These are phyloP conservation scores for Naganishia friedmannii DNA, from an alignment of 768 basidiomycete species.

Conservation along the genomic window DNA sequence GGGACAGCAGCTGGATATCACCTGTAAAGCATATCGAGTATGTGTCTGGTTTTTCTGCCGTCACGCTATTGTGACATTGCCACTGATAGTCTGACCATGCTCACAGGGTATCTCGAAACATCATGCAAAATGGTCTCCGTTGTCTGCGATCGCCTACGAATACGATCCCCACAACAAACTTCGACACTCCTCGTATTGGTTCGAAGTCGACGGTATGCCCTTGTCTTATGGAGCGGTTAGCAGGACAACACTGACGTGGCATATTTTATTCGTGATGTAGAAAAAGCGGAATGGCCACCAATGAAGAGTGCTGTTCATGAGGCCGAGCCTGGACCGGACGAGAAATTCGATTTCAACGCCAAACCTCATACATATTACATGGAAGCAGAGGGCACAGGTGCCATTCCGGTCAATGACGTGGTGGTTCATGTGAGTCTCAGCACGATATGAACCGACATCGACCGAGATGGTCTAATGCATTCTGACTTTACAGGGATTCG, in stretches of 20 bases:
- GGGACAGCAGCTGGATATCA: conserved; percentile 81
- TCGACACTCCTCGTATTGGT: conserved; percentile 94
- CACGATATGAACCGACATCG: too few species aligned
- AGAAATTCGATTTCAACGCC: conserved; percentile 81
- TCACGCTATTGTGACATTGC: too few species aligned
- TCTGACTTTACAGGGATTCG: conserved; percentile 26
- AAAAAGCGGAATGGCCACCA: conserved; percentile 83
- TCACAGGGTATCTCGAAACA: conserved; percentile 85
- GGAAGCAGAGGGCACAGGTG: conserved; percentile 87
- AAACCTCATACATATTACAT: conserved; percentile 89
- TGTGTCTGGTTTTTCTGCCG: conserved; percentile 36
- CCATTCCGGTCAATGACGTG: conserved; percentile 44
- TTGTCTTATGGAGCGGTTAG: not conserved
- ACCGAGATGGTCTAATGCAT: not conserved
- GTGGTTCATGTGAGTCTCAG: conserved; percentile 23
- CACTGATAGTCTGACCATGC: too few species aligned
- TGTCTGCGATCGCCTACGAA: conserved; percentile 90
- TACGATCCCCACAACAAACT: conserved; percentile 98
- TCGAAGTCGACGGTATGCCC: conserved; percentile 58
- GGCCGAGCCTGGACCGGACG: conserved; percentile 67
- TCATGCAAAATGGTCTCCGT: conserved; percentile 98
- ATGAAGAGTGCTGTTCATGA: conserved; percentile 82
- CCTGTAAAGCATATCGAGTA: conserved; percentile 90
- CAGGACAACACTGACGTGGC: not conserved
- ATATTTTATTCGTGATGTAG: conserved; percentile 34